Conservation (phyloP, 1,139 yeast species). For the Saccharomyces hybrid region DNA sequence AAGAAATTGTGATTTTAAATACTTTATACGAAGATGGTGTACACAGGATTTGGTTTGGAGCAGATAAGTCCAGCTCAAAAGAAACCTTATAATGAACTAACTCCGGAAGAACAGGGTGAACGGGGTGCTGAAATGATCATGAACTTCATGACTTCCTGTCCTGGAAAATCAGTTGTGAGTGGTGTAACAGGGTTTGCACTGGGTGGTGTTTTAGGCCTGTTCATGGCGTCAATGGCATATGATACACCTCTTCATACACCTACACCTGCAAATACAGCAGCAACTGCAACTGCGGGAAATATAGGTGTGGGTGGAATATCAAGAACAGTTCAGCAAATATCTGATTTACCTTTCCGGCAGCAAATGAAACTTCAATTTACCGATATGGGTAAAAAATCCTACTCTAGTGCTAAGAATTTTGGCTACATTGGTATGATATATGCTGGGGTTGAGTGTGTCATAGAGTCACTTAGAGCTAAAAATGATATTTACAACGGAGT, state of each 20-base stretch:
- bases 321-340: constrained; percentile 41
- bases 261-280: constrained; percentile 34
- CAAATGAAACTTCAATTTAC: constrained; percentile 86
- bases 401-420: constrained; percentile 83
- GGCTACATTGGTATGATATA: constrained; percentile 92
- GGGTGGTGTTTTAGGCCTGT: constrained; percentile 93
- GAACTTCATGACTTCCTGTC: constrained; percentile 84
- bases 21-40: constrained; percentile 28
- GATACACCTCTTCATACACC: constrained; percentile 34
- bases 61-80: constrained; percentile 32
- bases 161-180: constrained; percentile 86
- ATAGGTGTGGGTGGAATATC: constrained; percentile 8
- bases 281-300: not conserved
- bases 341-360: constrained; percentile 84
- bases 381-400: constrained; percentile 87
- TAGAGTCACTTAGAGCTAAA: constrained; percentile 73
- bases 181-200: constrained; percentile 93
- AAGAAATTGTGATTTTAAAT: not conserved
- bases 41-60: constrained; percentile 37
- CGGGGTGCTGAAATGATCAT: constrained; percentile 83
- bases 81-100: constrained; percentile 60
- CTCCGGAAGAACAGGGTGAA: constrained; percentile 89
- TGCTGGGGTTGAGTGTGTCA: constrained; percentile 89
- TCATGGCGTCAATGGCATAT: constrained; percentile 80
- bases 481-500: constrained; percentile 90